phyloP scores from a whole-genome alignment of 106 monocot genomes.

The Allium sativum region DNA sequence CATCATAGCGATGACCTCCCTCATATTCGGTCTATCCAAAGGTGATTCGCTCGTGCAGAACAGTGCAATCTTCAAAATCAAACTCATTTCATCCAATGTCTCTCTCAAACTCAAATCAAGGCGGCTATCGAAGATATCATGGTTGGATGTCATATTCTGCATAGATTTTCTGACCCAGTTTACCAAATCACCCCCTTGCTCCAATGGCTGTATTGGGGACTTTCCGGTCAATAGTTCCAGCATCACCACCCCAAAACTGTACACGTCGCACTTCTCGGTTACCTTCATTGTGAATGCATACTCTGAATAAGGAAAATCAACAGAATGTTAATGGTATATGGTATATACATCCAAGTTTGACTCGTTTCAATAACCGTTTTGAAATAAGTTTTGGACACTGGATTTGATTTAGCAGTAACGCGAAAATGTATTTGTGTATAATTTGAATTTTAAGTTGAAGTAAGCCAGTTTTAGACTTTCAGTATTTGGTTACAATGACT shows the following conservation, averaged over 20 bases:
- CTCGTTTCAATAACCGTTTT: too few relatives aligned
- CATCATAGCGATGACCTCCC: conserved; percentile 75
- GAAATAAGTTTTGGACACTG: too few relatives aligned
- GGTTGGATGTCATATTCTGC: conserved; percentile 6
- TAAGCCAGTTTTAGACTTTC: too few relatives aligned
- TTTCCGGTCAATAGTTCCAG: conserved; percentile 69
- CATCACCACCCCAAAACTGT: conserved; percentile 77
- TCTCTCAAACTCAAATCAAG: conserved; percentile 40
- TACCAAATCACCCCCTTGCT: conserved; percentile 62
- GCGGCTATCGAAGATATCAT: conserved; percentile 41
- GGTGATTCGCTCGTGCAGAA: conserved; percentile 76
- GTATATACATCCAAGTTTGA: too few relatives aligned
- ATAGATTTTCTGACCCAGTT: conserved; percentile 62
- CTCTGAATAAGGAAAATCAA: conserved; percentile 32
- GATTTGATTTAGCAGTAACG: too few relatives aligned
- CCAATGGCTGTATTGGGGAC: conserved; percentile 58
- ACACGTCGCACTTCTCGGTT: conserved; percentile 78
- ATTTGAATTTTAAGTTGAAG: too few relatives aligned
- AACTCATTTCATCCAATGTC: conserved; percentile 45
- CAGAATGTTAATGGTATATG: too few relatives aligned
- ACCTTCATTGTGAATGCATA: conserved; percentile 93
- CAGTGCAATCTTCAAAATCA: conserved; percentile 67
- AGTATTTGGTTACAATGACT: too few relatives aligned
- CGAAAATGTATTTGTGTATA: too few relatives aligned
- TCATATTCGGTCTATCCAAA: conserved; percentile 63